Conservation (phyloP, 768 basidiomycete genomes). For the Xerocomellus chrysenteron region DNA sequence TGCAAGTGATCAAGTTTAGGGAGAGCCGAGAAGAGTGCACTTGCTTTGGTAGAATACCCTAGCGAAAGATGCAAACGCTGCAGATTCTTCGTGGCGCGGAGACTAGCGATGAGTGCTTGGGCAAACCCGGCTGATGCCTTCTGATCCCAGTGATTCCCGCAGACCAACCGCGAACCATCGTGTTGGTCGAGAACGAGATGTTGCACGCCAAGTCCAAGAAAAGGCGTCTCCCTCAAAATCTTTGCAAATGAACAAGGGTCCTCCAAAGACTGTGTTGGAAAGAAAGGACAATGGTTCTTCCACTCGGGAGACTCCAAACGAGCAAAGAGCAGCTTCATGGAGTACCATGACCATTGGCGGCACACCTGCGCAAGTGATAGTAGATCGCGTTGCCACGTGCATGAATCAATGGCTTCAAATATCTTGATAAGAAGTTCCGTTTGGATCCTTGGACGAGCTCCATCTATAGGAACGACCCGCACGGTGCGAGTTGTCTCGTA, state of each 20-base stretch:
- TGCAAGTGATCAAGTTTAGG: neutral
- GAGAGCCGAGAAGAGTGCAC: neutral
- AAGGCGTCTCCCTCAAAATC: neutral
- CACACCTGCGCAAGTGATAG: conserved; percentile 8
- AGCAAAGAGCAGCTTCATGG: neutral
- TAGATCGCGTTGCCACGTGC: conserved; percentile 3
- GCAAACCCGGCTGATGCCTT: neutral
- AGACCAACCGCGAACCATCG: no score
- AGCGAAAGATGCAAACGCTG: neutral
- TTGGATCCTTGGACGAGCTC: neutral
- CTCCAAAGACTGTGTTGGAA: neutral
- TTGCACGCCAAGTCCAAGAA: neutral
- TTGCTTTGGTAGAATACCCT: neutral
- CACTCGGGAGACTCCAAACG: neutral
- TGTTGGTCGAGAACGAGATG: neutral
- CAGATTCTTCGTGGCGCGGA: conserved; percentile 2
- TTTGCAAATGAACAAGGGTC: neutral
- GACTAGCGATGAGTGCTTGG: neutral
- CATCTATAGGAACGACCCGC: neutral
- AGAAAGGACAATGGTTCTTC: neutral
- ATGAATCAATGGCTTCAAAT: neutral
- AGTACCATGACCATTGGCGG: conserved; percentile 1
- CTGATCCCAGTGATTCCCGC: neutral
- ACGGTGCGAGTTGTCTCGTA: neutral
- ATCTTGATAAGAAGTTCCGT: conserved; percentile 2